Evolutionary conservation across 148 eudicot genomes (phyloP), one percentile per base, ranked within the genome.

Genomic region (Rheum nobile): DNA sequence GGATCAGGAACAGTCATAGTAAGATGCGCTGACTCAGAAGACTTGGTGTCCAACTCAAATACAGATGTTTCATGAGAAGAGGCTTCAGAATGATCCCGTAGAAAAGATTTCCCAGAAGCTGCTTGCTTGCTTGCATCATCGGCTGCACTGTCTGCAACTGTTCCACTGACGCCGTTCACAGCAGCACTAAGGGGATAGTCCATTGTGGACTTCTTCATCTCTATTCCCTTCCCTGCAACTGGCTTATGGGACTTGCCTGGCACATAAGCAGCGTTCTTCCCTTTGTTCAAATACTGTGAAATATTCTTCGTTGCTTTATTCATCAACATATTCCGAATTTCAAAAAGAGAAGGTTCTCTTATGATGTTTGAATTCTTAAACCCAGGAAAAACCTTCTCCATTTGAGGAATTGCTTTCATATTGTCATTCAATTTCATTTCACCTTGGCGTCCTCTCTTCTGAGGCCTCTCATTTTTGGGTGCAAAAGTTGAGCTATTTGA

Each of bases 1-100:
- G 91, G 80, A 78, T 88, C 96, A 32, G 86, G 87, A 77, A 89
- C 96, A 75, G 71, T 72, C 85, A 86, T 82, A 32, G 76, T 67
- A 77, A 61, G 28, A 44, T 65, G 22, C n/a, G 19, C 74, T 2
- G 78, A n/a, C 65, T 85, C 81, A 46, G 79, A 74, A 71, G 38
- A 46, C 55, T 79, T 73, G 14, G 67, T 28, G 19, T 79, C 83
- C 28, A 73, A 35, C 75, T 72, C 78, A 55, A 46, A 39, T 46
- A 31, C 68, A 76, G 81, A 57, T 43, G 48, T 31, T 41, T 29
- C 35, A 61, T 1, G 35, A 28, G 67, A 28, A 61, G 19, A 12
- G 35, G 5, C 73, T 21, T 71, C 48, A 39, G 73, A 71, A 8
- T 17, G 31, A 21, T 22, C n/a, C 37, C 8, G 14, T 5, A 32